phyloP scores from a whole-genome alignment of 1,284 basidiomycete species.

The Boletus smithii region DNA sequence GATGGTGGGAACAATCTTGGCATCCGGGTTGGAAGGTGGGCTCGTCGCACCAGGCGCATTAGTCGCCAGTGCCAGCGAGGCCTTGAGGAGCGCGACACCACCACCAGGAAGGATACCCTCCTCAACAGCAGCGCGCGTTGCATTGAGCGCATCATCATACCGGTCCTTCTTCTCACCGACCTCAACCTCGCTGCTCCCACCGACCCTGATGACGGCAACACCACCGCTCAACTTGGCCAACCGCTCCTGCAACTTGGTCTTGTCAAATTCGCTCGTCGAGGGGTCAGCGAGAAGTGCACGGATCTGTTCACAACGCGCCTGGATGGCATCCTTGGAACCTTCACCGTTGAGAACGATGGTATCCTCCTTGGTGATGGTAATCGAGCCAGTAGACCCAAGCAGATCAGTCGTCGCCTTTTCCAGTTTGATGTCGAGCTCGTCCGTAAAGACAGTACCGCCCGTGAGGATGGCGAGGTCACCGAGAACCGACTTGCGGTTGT shows the following conservation, averaged over 20 bases:
- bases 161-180: slow-evolving; percentile 99
- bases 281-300: slow-evolving; percentile 80
- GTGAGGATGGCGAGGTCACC: slow-evolving; percentile 97
- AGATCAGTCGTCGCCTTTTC: slow-evolving; percentile 88
- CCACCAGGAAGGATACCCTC: slow-evolving; percentile 97
- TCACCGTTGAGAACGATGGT: slow-evolving; percentile 95
- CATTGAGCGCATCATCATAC: slow-evolving; percentile 97
- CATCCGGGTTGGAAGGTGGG: slow-evolving; percentile 50
- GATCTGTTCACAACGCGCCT: slow-evolving; percentile 93
- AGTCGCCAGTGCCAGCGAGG: slow-evolving; percentile 74
- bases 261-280: slow-evolving; percentile 91
- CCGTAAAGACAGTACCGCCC: slow-evolving; percentile 96
- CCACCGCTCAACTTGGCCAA: slow-evolving; percentile 94
- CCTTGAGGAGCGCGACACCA: slow-evolving; percentile 90
- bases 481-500: slow-evolving; percentile 97
- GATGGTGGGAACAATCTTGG: slow-evolving; percentile 66
- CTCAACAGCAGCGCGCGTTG: slow-evolving; percentile 96
- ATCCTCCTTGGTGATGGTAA: slow-evolving; percentile 98
- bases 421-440: slow-evolving; percentile 97
- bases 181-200: slow-evolving; percentile 92
- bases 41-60: slow-evolving; percentile 45
- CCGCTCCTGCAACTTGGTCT: slow-evolving; percentile 94
- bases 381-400: slow-evolving; percentile 88
- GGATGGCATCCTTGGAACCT: slow-evolving; percentile 82
- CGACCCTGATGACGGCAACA: slow-evolving; percentile 98